Conservation (phyloP, 345 rosid species). For the Rhodomyrtus tomentosa region DNA sequence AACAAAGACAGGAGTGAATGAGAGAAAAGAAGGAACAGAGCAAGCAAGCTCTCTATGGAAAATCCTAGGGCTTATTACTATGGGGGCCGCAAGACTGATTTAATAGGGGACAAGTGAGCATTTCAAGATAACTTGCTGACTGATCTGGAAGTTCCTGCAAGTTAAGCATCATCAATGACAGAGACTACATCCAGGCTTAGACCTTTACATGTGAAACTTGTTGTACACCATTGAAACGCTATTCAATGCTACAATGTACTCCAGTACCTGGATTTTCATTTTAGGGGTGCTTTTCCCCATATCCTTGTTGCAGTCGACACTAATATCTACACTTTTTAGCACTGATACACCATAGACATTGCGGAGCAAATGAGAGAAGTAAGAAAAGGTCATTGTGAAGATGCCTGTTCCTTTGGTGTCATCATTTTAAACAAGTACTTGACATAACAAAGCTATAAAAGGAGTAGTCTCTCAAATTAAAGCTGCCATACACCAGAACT, state of each 20-base stretch:
- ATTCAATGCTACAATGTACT: not conserved
- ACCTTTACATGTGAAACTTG: not conserved
- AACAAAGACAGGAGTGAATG: slow-evolving; percentile 1
- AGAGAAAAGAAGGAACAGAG: not conserved
- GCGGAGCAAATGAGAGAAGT: not conserved
- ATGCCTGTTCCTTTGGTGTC: not conserved
- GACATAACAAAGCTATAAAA: not conserved
- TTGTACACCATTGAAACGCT: not conserved
- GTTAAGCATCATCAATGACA: not conserved
- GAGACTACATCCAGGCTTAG: not conserved
- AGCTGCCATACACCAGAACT: not conserved
- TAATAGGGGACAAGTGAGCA: not conserved
- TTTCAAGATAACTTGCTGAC: not conserved
- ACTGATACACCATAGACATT: not conserved
- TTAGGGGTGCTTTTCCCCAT: not conserved
- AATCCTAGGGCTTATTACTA: not conserved
- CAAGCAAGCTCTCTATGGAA: not conserved
- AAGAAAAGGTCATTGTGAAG: not conserved
- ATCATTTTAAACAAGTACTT: not conserved
- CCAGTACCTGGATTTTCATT: not conserved
- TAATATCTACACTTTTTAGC: not conserved
- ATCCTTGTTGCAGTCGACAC: not conserved
- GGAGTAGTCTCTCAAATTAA: not conserved
- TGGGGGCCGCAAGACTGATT: not conserved
- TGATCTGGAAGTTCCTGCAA: not conserved